phyloP scores from a whole-genome alignment of 108 stramenopile species.

The Skeletonema marinoi region DNA sequence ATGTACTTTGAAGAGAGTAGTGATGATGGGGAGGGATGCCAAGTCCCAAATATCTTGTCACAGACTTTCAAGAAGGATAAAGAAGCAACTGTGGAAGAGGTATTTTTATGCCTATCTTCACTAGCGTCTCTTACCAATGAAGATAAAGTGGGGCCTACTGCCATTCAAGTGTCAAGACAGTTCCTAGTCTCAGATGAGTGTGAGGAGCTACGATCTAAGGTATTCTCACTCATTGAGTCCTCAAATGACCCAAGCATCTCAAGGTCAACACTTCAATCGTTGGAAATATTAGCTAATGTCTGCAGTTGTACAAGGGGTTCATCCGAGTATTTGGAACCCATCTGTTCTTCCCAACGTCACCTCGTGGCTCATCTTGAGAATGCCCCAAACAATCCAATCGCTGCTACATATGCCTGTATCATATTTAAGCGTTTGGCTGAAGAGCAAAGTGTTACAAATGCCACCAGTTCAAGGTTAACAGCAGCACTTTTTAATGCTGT shows the following conservation, averaged over 20 bases:
- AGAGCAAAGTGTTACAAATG: neutral
- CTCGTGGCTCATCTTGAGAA: slow-evolving; percentile 16
- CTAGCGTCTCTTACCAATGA: slow-evolving; percentile 14
- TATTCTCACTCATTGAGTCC: slow-evolving; percentile 4
- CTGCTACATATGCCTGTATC: slow-evolving; percentile 18
- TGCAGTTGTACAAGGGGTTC: neutral
- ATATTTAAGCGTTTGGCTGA: neutral
- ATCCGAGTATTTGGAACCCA: neutral
- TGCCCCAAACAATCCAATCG: neutral
- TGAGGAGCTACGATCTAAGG: slow-evolving; percentile 4
- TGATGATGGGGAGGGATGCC: neutral
- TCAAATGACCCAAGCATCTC: neutral
- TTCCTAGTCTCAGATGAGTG: slow-evolving; percentile 9
- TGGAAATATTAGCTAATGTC: slow-evolving; percentile 28
- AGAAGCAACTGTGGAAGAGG: slow-evolving; percentile 8
- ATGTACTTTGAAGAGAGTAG: slow-evolving; percentile 11
- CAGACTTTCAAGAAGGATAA: slow-evolving; percentile 4
- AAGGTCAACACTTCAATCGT: slow-evolving; percentile 12
- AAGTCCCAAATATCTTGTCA: slow-evolving; percentile 1
- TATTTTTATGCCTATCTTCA: slow-evolving; percentile 3
- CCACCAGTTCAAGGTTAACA: neutral
- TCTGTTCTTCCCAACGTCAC: neutral
- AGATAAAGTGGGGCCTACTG: slow-evolving; percentile 12
- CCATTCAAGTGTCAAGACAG: slow-evolving; percentile 10
- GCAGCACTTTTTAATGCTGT: slow-evolving; percentile 10